Evolutionary conservation across 495 filamentous ascomycete genomes (phyloP), one percentile per base, ranked within the genome.

Genomic region (Cryomyces minteri): DNA sequence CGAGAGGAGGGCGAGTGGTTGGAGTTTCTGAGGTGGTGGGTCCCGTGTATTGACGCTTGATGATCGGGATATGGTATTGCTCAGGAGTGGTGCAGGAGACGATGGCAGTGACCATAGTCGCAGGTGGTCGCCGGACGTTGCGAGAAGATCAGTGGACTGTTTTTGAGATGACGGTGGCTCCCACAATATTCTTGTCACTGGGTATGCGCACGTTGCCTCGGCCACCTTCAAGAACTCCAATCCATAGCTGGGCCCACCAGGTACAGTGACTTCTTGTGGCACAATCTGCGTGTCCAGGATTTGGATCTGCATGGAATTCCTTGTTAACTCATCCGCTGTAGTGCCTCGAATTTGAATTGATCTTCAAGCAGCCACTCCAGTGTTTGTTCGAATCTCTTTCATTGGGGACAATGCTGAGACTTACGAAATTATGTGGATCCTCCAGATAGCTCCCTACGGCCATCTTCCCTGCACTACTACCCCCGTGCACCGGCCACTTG

Each of bases 91-190:
- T n/a, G 71, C 68, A 4, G 73, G 62, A 9, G 43, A 30, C 5
- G 48, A 41, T 14, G 80, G 80, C 32, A 99, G 68, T 10, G 88
- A 95, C 90, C 90, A 99, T 51, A 99, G 63, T 14, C 90, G 77
- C 40, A 99, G 72, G 64, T 99, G 90, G 60, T 99, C 90, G 28
- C 90, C 90, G 30, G 88, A 95, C 11, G 90, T 99, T 4, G 90
- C 90, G 29, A 99, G 70, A 25, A 99, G 73, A 64, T 99, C 92
- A 5, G 92, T 98, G 0, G 88, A 87, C 53, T 88, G 81, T 59
- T 99, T 99, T 59, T 92, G 82, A 11, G 87, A 83, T n/a, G 85
- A 93, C 11, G 88, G 87, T 5, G 90, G 90, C 56, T 99, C 90
- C 90, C 90, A 99, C 11, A 99, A 62, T 47, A 99, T 81, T 43